Conservation (phyloP, 768 basidiomycete genomes). For the Xerocomellus intermedius region DNA sequence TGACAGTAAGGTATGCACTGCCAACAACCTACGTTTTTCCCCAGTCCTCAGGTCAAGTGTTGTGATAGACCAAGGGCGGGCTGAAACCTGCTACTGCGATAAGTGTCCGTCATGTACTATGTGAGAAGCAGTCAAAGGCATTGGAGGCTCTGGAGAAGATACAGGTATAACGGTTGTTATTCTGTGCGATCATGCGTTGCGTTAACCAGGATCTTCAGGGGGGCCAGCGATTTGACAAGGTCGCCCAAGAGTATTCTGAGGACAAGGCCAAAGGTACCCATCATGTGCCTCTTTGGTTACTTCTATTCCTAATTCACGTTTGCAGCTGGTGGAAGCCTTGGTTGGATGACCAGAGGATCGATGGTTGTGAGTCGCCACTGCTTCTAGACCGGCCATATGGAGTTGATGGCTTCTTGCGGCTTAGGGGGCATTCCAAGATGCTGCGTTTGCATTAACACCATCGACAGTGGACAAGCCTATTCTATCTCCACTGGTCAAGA, state of each 20-base stretch:
- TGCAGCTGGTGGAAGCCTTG: slow-evolving; percentile 78
- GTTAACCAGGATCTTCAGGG: slow-evolving; percentile 41
- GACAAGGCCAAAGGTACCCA: slow-evolving; percentile 80
- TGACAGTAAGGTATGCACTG: slow-evolving; percentile 23
- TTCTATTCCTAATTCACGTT: not conserved
- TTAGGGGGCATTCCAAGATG: slow-evolving; percentile 78
- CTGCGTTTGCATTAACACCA: slow-evolving; percentile 77
- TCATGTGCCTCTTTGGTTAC: not conserved
- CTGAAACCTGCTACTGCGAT: slow-evolving; percentile 79
- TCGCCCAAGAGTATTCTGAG: slow-evolving; percentile 87
- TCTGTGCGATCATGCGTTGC: not conserved
- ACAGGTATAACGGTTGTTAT: slow-evolving; percentile 46
- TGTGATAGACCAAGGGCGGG: slow-evolving; percentile 48
- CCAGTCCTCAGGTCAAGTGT: not conserved
- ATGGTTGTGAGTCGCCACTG: slow-evolving; percentile 59
- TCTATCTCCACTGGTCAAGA: slow-evolving; percentile 73
- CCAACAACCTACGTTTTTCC: not conserved
- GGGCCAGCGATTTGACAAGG: slow-evolving; percentile 82
- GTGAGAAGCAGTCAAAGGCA: slow-evolving; percentile 83
- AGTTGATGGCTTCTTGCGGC: slow-evolving; percentile 4
- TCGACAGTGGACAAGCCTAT: slow-evolving; percentile 80
- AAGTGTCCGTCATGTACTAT: slow-evolving; percentile 85
- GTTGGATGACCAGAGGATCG: slow-evolving; percentile 84
- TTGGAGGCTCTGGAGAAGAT: slow-evolving; percentile 77
- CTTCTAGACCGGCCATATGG: not conserved